Evolutionary conservation across 2,329 filamentous ascomycete genomes (phyloP).

Genomic region (Akanthomyces lecanii): DNA sequence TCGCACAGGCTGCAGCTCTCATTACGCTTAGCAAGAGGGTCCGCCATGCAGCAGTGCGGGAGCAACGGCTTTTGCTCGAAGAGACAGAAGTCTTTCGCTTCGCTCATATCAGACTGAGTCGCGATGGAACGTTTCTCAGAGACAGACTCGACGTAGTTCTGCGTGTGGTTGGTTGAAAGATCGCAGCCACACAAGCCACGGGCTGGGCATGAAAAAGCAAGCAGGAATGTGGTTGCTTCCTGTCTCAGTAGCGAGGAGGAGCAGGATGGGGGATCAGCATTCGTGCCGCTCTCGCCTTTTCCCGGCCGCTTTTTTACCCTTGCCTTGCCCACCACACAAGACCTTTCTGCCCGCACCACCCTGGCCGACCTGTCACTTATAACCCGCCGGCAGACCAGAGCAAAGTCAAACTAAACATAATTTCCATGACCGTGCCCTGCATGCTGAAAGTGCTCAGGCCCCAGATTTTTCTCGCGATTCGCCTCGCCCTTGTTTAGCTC

Average conservation of each 20-base stretch:
- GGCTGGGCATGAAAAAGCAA: constrained; percentile 6
- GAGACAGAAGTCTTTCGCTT: not conserved
- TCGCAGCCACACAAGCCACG: constrained; percentile 1
- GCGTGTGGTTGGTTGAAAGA: constrained; percentile 6
- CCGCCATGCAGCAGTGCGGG: not conserved
- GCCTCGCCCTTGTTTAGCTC: not conserved
- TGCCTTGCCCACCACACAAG: not conserved
- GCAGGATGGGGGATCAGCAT: constrained; percentile 7
- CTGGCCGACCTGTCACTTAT: constrained; percentile 9
- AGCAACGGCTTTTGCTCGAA: not conserved
- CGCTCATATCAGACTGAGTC: not conserved
- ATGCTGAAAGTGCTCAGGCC: constrained; percentile 6
- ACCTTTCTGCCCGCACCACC: not conserved
- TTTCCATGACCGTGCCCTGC: constrained; percentile 10
- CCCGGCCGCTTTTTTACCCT: not conserved
- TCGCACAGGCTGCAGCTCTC: not conserved
- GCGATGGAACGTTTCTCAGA: not conserved
- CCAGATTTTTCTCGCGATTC: constrained; percentile 2
- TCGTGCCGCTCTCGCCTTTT: not conserved
- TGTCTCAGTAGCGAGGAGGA: not conserved
- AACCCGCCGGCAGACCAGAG: not conserved
- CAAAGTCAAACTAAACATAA: not conserved
- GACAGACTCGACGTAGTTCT: not conserved
- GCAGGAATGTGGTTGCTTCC: not conserved
- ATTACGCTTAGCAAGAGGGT: not conserved